Evolutionary conservation across 1,284 basidiomycete species (phyloP), one percentile per base, ranked within the genome.

Genomic region (Jaminaea rosea): DNA sequence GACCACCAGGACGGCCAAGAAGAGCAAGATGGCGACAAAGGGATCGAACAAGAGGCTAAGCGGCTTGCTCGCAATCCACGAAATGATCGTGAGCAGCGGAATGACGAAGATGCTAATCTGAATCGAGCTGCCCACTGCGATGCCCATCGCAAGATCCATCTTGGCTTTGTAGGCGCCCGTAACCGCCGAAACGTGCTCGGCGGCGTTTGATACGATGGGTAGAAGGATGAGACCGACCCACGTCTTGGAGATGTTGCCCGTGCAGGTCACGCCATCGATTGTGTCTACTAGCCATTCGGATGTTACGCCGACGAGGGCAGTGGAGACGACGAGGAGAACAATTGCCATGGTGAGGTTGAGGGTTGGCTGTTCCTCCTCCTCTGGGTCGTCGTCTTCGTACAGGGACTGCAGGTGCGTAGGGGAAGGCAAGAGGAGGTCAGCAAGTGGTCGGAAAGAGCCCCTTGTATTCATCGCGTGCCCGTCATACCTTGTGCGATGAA

Each of bases 71-170:
- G 58, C 64, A 36, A 65, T 65, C 66, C 66, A 69, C 5, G 56
- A 60, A 45, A 69, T 65, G 29, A 67, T 46, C n/a, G 67, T 65
- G 8, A 69, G 52, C 36, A 69, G 44, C 4, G 66, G 66, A 24
- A 69, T 58, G 13, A 69, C 66, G 39, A 69, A 69, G 23, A 67
- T 55, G 1, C 64, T 58, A 27, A 69, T 69, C 52, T 69, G 66
- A 49, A 69, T 69, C 1, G 62, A 65, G 1, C 57, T 59, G 44
- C 66, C 66, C 23, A 69, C 65, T 2, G 66, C 66, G 15, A 69
- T 63, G 23, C 56, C 58, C 44, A 56, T 59, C 1, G 62, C 58
- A 42, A 69, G 55, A 41, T 69, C 62, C 45, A 69, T 62, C 47
- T 66, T 66, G 59, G 67, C 63, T 56, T 66, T 64, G 55, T 56